Evolutionary conservation across 148 eudicot species (phyloP), one percentile per base, ranked within the genome.

Genomic region (Heliamphora exappendiculata): DNA sequence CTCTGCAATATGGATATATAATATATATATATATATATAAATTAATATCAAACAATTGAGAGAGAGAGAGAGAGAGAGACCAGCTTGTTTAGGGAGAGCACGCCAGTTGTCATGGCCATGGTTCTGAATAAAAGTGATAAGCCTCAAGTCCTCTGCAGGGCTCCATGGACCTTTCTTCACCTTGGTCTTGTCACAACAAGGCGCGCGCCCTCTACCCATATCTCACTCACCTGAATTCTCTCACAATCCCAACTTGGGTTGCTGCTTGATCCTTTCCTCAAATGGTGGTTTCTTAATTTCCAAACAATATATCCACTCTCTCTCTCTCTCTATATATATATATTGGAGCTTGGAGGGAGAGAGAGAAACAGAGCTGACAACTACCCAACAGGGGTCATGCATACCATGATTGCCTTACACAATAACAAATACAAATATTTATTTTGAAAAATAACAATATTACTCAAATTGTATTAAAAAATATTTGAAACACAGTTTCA

Each of bases 91-190:
- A 31, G 91, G 88, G 78, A 88, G 88, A 58, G 88, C 74, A 5
- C 88, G 83, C 91, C 91, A 88, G 59, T 85, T 88, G 76, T 16
- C 31, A 58, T 85, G 88, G 0, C 91, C 91, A 72, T 88, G 82
- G 44, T 76, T 83, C 13, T 74, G 85, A 37, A 88, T 82, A 66
- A 83, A 88, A 64, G 75, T 55, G 39, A 76, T 77, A 5, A 88
- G 88, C 33, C 73, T 82, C 54, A 80, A 63, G 53, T 88, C 91
- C 72, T 88, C 91, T 5, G 86, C 82, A 58, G 87, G 82, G 76
- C 85, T 88, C 91, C 91, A 88, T 29, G 91, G 87, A 22, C 91
- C 91, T 51, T 28, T 82, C 73, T 82, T 88, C 79, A 88, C 88
- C 73, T 88, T 83, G 63, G 59, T 85, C 80, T 84, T 88, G 49